phyloP scores from a whole-genome alignment of 179 eudicot genomes.

The Dionaea muscipula region DNA sequence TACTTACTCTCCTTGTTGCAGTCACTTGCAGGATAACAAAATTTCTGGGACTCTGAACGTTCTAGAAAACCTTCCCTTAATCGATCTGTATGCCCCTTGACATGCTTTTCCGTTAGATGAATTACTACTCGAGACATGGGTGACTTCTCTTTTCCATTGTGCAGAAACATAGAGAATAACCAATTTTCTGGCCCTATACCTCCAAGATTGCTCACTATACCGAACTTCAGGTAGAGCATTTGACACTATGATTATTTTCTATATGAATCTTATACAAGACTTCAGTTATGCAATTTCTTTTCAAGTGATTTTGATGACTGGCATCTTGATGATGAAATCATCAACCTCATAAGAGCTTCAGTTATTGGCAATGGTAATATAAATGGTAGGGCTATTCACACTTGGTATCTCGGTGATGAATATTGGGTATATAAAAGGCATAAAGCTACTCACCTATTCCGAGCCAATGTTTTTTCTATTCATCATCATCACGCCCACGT shows the following conservation, averaged over 20 bases:
- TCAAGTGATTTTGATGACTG: too few relatives aligned
- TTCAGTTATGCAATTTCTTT: too few relatives aligned
- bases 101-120: constrained; percentile 4
- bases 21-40: constrained; percentile 81
- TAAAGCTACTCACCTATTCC: too few relatives aligned
- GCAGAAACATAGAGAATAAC: constrained; percentile 82
- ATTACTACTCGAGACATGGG: not conserved
- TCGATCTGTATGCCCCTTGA: constrained; percentile 47
- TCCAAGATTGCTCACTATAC: constrained; percentile 50
- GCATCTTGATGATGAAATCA: too few relatives aligned
- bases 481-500: too few relatives aligned
- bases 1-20: constrained; percentile 24
- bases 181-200: constrained; percentile 82
- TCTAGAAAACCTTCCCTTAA: constrained; percentile 71
- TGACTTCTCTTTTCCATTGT: not conserved
- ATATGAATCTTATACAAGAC: too few relatives aligned
- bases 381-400: too few relatives aligned
- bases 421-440: too few relatives aligned
- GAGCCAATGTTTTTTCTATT: too few relatives aligned
- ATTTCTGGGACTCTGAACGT: constrained; percentile 79
- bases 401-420: too few relatives aligned
- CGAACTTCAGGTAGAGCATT: constrained; percentile 53
- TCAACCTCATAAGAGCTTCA: too few relatives aligned
- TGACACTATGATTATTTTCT: not conserved
- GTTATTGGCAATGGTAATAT: too few relatives aligned